phyloP scores from a whole-genome alignment of 192 early-diverging fungal species.

The Coemansia sp. region DNA sequence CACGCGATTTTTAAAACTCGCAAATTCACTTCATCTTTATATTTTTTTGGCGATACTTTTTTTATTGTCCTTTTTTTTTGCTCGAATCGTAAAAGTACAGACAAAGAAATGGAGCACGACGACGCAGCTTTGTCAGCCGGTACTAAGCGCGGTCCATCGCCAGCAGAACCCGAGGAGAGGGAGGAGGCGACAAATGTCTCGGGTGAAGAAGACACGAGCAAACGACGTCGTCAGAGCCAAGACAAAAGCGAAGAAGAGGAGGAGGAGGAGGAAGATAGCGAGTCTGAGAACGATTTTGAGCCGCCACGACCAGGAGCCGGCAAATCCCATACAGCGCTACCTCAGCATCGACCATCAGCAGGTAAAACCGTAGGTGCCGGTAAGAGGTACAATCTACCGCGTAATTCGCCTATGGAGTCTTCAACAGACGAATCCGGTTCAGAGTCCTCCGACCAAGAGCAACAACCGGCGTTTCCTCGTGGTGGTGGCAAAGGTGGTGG shows the following conservation, averaged over 20 bases:
- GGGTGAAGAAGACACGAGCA: background rate
- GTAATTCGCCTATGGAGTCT: conserved; percentile 21
- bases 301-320: conserved; percentile 13
- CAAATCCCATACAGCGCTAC: conserved; percentile 6
- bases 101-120: conserved; percentile 3
- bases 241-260: background rate
- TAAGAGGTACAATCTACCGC: conserved; percentile 34
- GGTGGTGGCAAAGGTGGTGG: conserved; percentile 52
- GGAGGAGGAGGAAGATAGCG: conserved; percentile 7
- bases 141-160: background rate
- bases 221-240: background rate
- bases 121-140: background rate
- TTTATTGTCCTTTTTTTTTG: background rate
- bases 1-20: too few relatives aligned
- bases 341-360: conserved; percentile 17
- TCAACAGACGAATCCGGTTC: conserved; percentile 15
- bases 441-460: conserved; percentile 9
- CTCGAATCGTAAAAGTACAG: background rate
- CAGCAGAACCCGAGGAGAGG: background rate
- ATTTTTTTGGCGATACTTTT: background rate
- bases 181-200: background rate
- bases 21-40: too few relatives aligned
- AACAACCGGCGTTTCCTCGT: background rate
- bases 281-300: conserved; percentile 26
- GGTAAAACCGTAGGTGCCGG: conserved; percentile 48